Evolutionary conservation across 1,284 basidiomycete species (phyloP).

Genomic region (Agaricales sp.): DNA sequence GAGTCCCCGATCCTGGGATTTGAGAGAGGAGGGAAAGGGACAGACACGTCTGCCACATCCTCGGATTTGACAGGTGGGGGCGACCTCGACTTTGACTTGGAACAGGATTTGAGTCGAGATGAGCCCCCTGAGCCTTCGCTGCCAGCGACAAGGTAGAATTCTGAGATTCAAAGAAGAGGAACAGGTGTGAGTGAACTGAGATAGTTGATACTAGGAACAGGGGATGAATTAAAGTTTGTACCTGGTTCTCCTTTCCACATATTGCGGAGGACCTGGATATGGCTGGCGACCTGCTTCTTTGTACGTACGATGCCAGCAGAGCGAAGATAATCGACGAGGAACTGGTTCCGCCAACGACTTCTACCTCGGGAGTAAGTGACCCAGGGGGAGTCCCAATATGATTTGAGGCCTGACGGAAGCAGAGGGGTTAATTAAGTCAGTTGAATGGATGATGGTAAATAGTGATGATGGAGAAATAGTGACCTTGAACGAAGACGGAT

Average conservation of each 20-base stretch:
- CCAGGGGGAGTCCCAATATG: conserved; percentile 72
- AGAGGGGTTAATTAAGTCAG: neutral
- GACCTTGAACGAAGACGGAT: conserved; percentile 63
- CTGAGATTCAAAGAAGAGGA: neutral
- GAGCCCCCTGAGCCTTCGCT: conserved; percentile 63
- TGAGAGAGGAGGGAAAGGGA: conserved; percentile 19
- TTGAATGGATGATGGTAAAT: conserved; percentile 2
- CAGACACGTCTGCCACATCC: conserved; percentile 18
- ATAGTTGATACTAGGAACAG: too few relatives aligned
- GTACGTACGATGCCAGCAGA: conserved; percentile 55
- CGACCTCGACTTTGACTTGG: conserved; percentile 31
- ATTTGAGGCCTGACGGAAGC: conserved; percentile 53
- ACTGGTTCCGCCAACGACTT: conserved; percentile 73
- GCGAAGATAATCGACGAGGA: conserved; percentile 66
- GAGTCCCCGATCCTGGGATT: conserved; percentile 15
- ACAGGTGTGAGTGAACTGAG: neutral
- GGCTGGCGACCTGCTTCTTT: conserved; percentile 77
- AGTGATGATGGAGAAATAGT: conserved; percentile 3
- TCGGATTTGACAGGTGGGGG: conserved; percentile 20
- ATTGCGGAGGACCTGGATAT: conserved; percentile 72
- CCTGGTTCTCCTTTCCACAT: conserved; percentile 79
- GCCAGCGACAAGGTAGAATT: conserved; percentile 54
- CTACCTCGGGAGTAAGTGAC: conserved; percentile 67
- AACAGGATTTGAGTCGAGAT: conserved; percentile 41
- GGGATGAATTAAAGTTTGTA: conserved; percentile 19